Evolutionary conservation across 768 basidiomycete species (phyloP), one percentile per base, ranked within the genome.

Genomic region (Serpula lacrymans): DNA sequence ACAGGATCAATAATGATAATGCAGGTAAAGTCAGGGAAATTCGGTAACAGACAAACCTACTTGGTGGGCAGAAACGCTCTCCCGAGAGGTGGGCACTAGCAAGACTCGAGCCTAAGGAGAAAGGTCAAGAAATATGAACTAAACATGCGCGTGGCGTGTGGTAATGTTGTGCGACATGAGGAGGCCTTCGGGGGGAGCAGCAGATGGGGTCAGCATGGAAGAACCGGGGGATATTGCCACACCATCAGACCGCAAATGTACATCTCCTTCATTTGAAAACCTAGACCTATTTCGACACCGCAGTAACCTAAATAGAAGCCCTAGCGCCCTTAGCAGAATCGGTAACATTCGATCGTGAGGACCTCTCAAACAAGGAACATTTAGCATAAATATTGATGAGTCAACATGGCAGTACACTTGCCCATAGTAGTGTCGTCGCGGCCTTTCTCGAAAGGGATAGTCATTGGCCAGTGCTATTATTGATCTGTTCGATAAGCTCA

Each of bases 121-220:
- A 28, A 33, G 27, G 35, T 34, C 45, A 34, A 21, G 34, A 51
- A 55, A 60, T 63, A 64, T 62, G 57, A 58, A 51, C 58, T 39
- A 39, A 34, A 39, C 48, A 53, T 47, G 49, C 40, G 44, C 59
- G 49, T 50, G 50, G 55, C 51, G 46, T 45, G 47, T 42, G 37
- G 48, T 39, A 50, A 43, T 47, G 47, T 54, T 33, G 37, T 32
- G 34, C 18, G 46, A 45, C 60, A 64, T 60, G 60, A 58, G 62
- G 59, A 49, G 6, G 48, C 43, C 33, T 48, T 22, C 46, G 48
- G n/a, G n/a, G n/a, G n/a, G n/a, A n/a, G n/a, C 40, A 28, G 40
- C 14, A 43, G 49, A 45, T 52, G 37, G 42, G 42, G 51, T 26
- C 39, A 29, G 47, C 43, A 43, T 6, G 59, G 47, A 27, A 41